Evolutionary conservation across 2,329 filamentous ascomycete genomes (phyloP).

Genomic region (Seiridium cupressi): DNA sequence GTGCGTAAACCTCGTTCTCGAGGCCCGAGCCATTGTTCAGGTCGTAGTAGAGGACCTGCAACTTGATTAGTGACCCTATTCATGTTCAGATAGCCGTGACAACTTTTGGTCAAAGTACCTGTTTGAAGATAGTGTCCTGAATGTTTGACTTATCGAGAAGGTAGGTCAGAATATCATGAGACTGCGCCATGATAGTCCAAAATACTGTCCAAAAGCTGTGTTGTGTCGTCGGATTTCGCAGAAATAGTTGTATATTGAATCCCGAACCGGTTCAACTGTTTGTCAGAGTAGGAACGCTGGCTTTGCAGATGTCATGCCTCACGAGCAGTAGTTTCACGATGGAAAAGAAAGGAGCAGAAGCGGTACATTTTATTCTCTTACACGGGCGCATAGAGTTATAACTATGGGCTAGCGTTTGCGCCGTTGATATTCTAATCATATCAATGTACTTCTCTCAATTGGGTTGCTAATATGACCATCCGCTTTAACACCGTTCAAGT

Average conservation of each 20-base stretch:
- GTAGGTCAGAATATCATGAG: conserved; percentile 23
- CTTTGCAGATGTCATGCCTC: too few species aligned
- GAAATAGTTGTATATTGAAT: not conserved
- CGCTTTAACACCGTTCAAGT: not conserved
- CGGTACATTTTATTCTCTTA: not conserved
- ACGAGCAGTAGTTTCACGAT: not conserved
- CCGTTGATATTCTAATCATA: too few species aligned
- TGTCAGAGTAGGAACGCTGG: not conserved
- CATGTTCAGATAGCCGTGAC: too few species aligned
- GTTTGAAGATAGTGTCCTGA: conserved; percentile 24
- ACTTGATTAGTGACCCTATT: too few species aligned
- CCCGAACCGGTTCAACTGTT: not conserved
- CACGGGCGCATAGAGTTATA: not conserved
- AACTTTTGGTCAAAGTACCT: conserved; percentile 15
- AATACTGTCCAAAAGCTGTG: not conserved
- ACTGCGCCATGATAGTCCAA: conserved; percentile 20
- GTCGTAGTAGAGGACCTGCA: conserved; percentile 26
- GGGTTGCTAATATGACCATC: not conserved
- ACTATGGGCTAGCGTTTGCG: too few species aligned
- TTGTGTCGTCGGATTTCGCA: not conserved
- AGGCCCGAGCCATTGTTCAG: conserved; percentile 16
- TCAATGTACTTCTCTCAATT: too few species aligned
- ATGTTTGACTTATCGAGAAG: conserved; percentile 32
- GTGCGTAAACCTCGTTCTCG: conserved; percentile 23
- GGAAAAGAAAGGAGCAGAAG: not conserved